phyloP scores from a whole-genome alignment of 805 yeast species.

The Torulaspora delbrueckii region DNA sequence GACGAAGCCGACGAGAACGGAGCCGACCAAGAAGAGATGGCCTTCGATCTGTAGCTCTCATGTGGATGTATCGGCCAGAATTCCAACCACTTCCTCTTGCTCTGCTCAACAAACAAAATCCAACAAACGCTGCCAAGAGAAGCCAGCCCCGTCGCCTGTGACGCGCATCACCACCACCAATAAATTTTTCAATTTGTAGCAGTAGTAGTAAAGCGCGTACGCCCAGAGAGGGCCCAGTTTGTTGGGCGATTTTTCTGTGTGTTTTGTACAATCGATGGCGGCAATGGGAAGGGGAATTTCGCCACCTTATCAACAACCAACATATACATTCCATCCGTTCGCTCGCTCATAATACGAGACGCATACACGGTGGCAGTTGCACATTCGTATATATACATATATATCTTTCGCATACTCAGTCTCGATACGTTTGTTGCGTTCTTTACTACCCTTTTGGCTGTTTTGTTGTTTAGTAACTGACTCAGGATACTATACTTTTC shows the following conservation, averaged over 20 bases:
- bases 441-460: not conserved
- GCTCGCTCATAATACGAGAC: not conserved
- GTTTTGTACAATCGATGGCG: constrained; percentile 4
- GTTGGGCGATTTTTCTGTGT: constrained; percentile 1
- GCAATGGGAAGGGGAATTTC: constrained; percentile 3
- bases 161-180: not conserved
- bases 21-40: not conserved
- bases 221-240: constrained; percentile 1
- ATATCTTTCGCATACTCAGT: not conserved
- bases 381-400: not conserved
- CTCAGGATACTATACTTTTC: not conserved
- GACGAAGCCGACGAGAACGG: not conserved
- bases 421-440: not conserved
- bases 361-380: not conserved
- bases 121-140: not conserved
- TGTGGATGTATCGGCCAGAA: not conserved
- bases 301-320: constrained; percentile 3
- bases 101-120: not conserved
- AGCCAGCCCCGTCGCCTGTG: not conserved
- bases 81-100: not conserved
- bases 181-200: too few relatives aligned
- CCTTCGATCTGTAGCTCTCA: not conserved
- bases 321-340: not conserved
- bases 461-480: not conserved
- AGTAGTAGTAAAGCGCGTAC: not conserved